These are phyloP conservation scores for Sporobolomyces pararoseus DNA, from an alignment of 768 basidiomycete genomes.

Conservation along the genomic window DNA sequence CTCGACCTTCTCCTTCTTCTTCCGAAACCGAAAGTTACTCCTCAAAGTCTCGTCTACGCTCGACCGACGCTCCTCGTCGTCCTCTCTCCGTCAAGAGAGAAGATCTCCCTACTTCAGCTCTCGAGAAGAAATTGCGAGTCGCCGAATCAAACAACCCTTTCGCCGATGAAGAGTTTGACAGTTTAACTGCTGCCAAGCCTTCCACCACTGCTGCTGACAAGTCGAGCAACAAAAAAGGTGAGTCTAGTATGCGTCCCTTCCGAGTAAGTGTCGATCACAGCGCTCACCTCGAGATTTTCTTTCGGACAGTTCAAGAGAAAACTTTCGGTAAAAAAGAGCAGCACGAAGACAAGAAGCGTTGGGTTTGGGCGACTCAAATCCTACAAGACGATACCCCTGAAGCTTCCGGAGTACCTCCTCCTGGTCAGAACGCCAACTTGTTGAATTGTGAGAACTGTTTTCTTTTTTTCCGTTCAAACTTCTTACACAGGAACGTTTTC, in stretches of 20 bases:
- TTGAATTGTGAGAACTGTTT: constrained; percentile 10
- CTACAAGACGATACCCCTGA: constrained; percentile 28
- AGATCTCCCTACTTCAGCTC: neutral
- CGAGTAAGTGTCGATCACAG: too few relatives aligned
- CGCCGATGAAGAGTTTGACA: neutral
- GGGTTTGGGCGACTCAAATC: constrained; percentile 18
- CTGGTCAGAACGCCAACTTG: constrained; percentile 19
- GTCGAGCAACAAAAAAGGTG: neutral
- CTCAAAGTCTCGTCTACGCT: constrained; percentile 4
- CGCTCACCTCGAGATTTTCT: neutral
- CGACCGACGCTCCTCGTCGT: constrained; percentile 4
- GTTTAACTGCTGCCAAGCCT: neutral
- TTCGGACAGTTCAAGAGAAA: neutral
- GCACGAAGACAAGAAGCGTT: constrained; percentile 36
- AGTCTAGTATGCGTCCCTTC: neutral
- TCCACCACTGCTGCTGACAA: neutral
- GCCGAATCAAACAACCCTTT: neutral
- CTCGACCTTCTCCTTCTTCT: neutral
- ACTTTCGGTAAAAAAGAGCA: neutral
- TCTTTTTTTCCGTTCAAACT: neutral
- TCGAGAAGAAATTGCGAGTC: neutral
- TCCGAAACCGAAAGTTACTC: neutral
- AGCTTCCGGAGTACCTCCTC: constrained; percentile 1
- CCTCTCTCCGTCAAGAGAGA: neutral
- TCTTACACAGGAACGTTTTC: too few relatives aligned